A percentile compares a stretch with the other conserved stretches of the same genome.
phyloP scores from a whole-genome alignment of 2,329 filamentous ascomycete genomes.

The Xylariaceae sp. region DNA sequence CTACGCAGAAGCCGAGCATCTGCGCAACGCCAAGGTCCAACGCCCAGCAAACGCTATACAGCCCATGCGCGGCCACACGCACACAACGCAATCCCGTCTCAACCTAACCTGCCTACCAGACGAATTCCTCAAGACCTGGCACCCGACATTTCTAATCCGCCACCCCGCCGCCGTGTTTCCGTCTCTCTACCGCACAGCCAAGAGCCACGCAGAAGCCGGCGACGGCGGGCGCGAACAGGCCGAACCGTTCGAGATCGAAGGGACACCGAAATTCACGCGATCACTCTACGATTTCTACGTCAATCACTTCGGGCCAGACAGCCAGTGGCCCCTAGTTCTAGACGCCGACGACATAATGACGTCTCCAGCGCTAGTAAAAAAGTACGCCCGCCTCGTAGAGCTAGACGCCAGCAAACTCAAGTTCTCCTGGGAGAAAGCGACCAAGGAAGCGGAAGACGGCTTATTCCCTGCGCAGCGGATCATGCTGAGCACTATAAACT shows the following conservation, averaged over 20 bases:
- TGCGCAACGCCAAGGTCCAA: neutral
- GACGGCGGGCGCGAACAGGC: constrained; percentile 1
- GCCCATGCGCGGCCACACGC: neutral
- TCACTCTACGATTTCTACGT: constrained; percentile 14
- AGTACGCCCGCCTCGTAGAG: constrained; percentile 16
- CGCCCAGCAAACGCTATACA: neutral
- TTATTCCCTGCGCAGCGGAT: neutral
- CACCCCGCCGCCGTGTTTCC: constrained; percentile 20
- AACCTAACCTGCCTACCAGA: constrained; percentile 17
- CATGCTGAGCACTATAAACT: constrained; percentile 15
- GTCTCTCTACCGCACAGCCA: constrained; percentile 18
- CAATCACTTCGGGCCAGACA: constrained; percentile 8
- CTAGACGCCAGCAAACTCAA: constrained; percentile 14
- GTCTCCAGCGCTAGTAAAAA: constrained; percentile 14
- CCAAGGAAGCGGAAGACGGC: constrained; percentile 6
- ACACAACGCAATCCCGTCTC: constrained; percentile 13
- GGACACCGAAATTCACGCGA: constrained; percentile 14
- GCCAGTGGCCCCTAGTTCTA: constrained; percentile 18
- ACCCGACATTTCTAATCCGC: constrained; percentile 21
- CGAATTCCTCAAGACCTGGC: constrained; percentile 20
- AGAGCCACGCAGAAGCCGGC: neutral
- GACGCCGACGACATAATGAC: constrained; percentile 22
- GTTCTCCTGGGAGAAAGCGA: constrained; percentile 19
- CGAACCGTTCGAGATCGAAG: constrained; percentile 17
- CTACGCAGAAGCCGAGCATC: constrained; percentile 5